phyloP scores from a whole-genome alignment of 1,139 yeast genomes.

The Suzukiozyma palmioleophila region DNA sequence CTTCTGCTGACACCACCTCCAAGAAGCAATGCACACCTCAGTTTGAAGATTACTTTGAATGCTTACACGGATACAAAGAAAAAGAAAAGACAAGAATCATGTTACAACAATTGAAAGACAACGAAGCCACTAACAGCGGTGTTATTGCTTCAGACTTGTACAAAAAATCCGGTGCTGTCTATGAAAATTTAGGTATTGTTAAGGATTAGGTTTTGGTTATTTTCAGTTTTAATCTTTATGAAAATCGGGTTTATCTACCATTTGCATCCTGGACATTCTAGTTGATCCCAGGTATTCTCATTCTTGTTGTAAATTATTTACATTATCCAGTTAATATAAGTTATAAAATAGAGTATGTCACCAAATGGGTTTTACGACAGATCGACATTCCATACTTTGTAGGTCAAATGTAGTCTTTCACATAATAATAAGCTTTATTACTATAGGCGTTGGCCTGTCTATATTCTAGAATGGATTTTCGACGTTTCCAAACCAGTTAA shows the following conservation, averaged over 20 bases:
- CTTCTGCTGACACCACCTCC: constrained; percentile 41
- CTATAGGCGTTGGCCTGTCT: too few relatives aligned
- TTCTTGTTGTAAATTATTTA: constrained; percentile 1
- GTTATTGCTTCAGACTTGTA: constrained; percentile 43
- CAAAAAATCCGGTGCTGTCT: constrained; percentile 40
- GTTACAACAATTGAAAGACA: constrained; percentile 45
- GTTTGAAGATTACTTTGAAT: constrained; percentile 46
- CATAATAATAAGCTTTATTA: too few relatives aligned
- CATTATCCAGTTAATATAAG: constrained; percentile 1
- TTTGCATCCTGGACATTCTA: too few relatives aligned
- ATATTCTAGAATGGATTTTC: too few relatives aligned
- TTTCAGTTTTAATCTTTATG: too few relatives aligned
- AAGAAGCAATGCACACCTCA: constrained; percentile 43
- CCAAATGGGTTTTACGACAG: constrained; percentile 4
- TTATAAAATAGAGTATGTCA: constrained; percentile 1
- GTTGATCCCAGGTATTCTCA: background rate
- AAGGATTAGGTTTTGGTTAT: constrained; percentile 13
- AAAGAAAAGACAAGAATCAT: constrained; percentile 44
- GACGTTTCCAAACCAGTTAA: too few relatives aligned
- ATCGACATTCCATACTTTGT: too few relatives aligned
- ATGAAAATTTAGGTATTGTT: constrained; percentile 45
- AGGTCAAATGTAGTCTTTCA: too few relatives aligned
- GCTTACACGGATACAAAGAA: constrained; percentile 47
- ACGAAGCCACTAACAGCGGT: constrained; percentile 37
- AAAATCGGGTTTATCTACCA: too few relatives aligned